phyloP scores from a whole-genome alignment of 2,329 filamentous ascomycete genomes.

The Colletotrichum filicis region DNA sequence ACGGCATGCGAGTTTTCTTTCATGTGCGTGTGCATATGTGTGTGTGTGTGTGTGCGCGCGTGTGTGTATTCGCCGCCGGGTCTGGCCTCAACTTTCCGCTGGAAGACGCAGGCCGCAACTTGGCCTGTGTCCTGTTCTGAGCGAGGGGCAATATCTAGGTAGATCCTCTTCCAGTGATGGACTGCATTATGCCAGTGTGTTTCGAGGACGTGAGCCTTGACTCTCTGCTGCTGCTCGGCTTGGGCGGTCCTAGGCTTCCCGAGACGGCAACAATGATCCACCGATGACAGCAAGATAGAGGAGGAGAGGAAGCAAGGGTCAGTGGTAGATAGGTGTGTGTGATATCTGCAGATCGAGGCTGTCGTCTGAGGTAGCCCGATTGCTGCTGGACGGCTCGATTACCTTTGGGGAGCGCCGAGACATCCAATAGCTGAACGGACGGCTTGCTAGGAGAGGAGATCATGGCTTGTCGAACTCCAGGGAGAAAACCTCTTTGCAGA shows the following conservation, averaged over 20 bases:
- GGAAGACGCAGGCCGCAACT: not conserved
- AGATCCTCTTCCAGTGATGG: not conserved
- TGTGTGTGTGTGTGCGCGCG: not conserved
- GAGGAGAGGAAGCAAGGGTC: not conserved
- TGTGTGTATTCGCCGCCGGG: not conserved
- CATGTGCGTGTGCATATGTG: not conserved
- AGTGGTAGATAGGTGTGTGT: not conserved
- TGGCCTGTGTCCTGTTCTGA: constrained; percentile 5
- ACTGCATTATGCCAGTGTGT: constrained; percentile 20
- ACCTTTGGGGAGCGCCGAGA: not conserved
- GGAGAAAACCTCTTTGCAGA: not conserved
- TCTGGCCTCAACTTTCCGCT: constrained; percentile 10
- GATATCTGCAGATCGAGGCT: constrained; percentile 4
- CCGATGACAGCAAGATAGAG: not conserved
- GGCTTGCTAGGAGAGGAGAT: not conserved
- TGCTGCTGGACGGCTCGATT: not conserved
- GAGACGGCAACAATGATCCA: constrained; percentile 8
- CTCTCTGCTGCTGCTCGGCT: constrained; percentile 11
- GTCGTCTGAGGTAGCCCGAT: constrained; percentile 11
- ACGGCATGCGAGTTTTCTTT: not conserved
- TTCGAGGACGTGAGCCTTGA: constrained; percentile 21
- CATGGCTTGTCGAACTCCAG: not conserved
- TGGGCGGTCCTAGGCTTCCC: constrained; percentile 7
- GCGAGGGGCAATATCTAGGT: constrained; percentile 4
- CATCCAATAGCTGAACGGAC: not conserved